Evolutionary conservation across 2,329 filamentous ascomycete species (phyloP).

Genomic region (Aspergillus niger): DNA sequence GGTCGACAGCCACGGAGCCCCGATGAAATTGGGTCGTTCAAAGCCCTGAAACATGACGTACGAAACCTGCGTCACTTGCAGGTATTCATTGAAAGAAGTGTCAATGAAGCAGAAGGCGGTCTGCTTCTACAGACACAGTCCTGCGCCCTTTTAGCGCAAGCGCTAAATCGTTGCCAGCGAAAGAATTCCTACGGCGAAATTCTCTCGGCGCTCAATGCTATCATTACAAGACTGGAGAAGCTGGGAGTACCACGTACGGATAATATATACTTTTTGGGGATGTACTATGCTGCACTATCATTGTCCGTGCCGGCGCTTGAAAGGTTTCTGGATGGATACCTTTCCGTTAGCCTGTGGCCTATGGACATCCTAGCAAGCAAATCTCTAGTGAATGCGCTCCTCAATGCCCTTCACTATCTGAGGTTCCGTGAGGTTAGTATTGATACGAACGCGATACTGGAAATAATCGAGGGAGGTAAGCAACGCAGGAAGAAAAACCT

Average conservation of each 20-base stretch:
- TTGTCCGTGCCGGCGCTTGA: conserved; percentile 33
- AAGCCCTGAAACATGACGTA: conserved; percentile 3
- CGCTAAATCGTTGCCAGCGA: conserved; percentile 28
- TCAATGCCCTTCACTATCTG: conserved; percentile 23
- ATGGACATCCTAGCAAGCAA: conserved; percentile 15
- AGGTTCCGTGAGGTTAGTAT: conserved; percentile 24
- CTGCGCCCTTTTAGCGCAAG: conserved; percentile 19
- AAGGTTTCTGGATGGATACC: conserved; percentile 28
- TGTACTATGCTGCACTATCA: conserved; percentile 34
- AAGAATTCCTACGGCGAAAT: conserved; percentile 33
- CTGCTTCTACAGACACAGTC: conserved; percentile 11
- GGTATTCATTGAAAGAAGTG: conserved; percentile 28
- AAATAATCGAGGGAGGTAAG: conserved; percentile 25
- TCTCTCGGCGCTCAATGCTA: conserved; percentile 32
- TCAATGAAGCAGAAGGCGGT: conserved; percentile 16
- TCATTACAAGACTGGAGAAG: conserved; percentile 30
- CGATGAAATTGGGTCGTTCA: neutral
- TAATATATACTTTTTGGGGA: conserved; percentile 26
- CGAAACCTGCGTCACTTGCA: conserved; percentile 22
- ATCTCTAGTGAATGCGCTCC: conserved; percentile 26
- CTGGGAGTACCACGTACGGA: conserved; percentile 17
- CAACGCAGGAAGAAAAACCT: conserved; percentile 14
- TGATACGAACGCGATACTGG: conserved; percentile 24
- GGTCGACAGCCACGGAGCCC: conserved; percentile 8
- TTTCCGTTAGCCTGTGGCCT: neutral